Base-by-base conservation (phyloP, 495 filamentous ascomycete genomes). In the Penicillium turbatum region DNA sequence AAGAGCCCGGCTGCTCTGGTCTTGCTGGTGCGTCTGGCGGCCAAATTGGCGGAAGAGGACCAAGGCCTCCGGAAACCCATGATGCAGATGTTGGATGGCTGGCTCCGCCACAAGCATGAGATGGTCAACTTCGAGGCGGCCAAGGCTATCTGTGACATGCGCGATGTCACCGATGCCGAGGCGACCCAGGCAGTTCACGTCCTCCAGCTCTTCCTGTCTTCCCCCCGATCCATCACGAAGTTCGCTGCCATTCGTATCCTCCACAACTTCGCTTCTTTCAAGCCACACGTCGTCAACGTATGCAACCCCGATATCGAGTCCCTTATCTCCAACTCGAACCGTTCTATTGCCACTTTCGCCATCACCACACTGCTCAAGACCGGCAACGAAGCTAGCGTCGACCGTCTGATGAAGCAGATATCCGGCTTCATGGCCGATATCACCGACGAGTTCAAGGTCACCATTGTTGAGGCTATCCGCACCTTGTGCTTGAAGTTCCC, bases 111-210 rank as follows among this genome's bases (percentile, higher is more conserved):
- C 71, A 99, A 99, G 83, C 91, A 91, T 66, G 93, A 99, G 65
- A 97, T 99, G 95, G 95, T 98, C 70, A 99, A 97, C 73, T 97
- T 99, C 62, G 93, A 99, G 74, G 93, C 93, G 47, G 95, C 93
- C 19, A 97, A 97, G 78, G 90, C 92, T 17, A 96, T 99, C 67
- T 95, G 90, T 71, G 87, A 92, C 61, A 86, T 97, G 80, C 83
- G 84, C 44, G 90, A 98, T 71, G 88, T 97, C 35, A 89, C 87
- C 35, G 95, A 99, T 63, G 85, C 83, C 38, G 93, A 99, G 68
- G 88, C 92, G 27, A 82, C 86, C 3, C 92, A 97, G 68, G 91
- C 95, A 38, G 90, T 98, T 47, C 92, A 96, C 68, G 84, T 95
- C 35, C 84, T 99, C 34, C 93, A 97, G 74, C 80, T 96, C 47